A percentile compares a stretch with the other conserved stretches of the same genome.
phyloP scores from a whole-genome alignment of 2,329 filamentous ascomycete species.

The Cercospora zeina region DNA sequence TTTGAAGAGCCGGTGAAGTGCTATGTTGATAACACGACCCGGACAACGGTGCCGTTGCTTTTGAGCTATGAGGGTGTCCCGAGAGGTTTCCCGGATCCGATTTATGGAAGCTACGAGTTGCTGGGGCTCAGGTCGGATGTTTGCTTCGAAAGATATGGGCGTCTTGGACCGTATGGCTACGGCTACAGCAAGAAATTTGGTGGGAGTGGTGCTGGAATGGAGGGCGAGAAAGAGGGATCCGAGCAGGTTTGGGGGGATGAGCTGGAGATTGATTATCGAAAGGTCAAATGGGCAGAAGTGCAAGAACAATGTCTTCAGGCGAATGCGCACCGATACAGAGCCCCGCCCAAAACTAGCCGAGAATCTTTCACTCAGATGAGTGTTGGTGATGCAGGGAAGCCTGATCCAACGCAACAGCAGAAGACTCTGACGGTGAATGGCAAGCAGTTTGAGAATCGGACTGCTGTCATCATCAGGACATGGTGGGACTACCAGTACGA shows the following conservation, averaged over 20 bases:
- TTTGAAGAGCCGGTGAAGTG: slow-evolving; percentile 69
- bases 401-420: slow-evolving; percentile 22
- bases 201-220: slow-evolving; percentile 80
- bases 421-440: slow-evolving; percentile 20
- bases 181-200: slow-evolving; percentile 79
- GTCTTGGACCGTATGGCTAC: slow-evolving; percentile 84
- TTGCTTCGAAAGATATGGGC: slow-evolving; percentile 89
- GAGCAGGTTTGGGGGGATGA: slow-evolving; percentile 73
- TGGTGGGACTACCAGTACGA: slow-evolving; percentile 80
- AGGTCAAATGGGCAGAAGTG: slow-evolving; percentile 74
- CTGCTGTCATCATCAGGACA: slow-evolving; percentile 76
- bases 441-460: slow-evolving; percentile 54
- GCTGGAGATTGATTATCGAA: slow-evolving; percentile 73
- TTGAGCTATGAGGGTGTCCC: slow-evolving; percentile 76
- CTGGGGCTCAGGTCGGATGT: slow-evolving; percentile 78
- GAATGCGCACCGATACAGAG: slow-evolving; percentile 69
- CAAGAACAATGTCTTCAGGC: slow-evolving; percentile 71
- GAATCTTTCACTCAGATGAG: slow-evolving; percentile 46
- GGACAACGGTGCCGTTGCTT: slow-evolving; percentile 66
- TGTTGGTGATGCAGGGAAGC: slow-evolving; percentile 35
- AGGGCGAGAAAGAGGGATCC: slow-evolving; percentile 78
- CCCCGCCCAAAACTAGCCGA: slow-evolving; percentile 36
- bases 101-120: slow-evolving; percentile 82
- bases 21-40: slow-evolving; percentile 70
- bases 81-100: slow-evolving; percentile 77